Conservation (phyloP, 495 filamentous ascomycete genomes). For the Aspergillus nanangensis region DNA sequence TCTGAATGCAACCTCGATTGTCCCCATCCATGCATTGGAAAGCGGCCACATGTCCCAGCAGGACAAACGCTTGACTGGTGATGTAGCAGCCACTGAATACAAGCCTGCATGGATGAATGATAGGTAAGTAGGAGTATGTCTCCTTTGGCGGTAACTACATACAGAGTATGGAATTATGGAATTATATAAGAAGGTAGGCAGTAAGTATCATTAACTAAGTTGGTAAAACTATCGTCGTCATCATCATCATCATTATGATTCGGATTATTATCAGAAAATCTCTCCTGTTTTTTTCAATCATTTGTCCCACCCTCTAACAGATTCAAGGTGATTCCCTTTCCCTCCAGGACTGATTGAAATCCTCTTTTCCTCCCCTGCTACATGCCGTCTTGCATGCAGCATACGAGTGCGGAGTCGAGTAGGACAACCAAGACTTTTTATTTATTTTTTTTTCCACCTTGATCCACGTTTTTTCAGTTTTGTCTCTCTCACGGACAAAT, state of each 20-base stretch:
- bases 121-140: conserved; percentile 1
- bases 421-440: not conserved
- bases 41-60: conserved; percentile 24
- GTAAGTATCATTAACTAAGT: too few relatives aligned
- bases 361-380: conserved; percentile 2
- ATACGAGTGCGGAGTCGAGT: conserved; percentile 8
- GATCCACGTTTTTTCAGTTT: too few relatives aligned
- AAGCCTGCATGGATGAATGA: not conserved
- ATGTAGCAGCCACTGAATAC: too few relatives aligned
- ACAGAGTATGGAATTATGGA: too few relatives aligned
- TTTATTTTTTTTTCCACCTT: too few relatives aligned
- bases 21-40: conserved; percentile 18
- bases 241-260: too few relatives aligned
- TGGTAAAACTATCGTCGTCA: too few relatives aligned
- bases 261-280: too few relatives aligned
- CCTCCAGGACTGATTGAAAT: not conserved
- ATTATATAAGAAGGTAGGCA: too few relatives aligned
- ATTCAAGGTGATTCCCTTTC: conserved; percentile 1
- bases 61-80: conserved; percentile 13
- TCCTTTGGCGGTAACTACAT: not conserved
- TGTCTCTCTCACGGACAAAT: too few relatives aligned
- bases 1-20: conserved; percentile 14
- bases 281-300: too few relatives aligned
- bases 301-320: too few relatives aligned
- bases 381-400: conserved; percentile 13